Percentiles rank a stretch among this genome's conserved stretches.
phyloP scores from a whole-genome alignment of 345 rosid genomes.

The Brassica cretica region DNA sequence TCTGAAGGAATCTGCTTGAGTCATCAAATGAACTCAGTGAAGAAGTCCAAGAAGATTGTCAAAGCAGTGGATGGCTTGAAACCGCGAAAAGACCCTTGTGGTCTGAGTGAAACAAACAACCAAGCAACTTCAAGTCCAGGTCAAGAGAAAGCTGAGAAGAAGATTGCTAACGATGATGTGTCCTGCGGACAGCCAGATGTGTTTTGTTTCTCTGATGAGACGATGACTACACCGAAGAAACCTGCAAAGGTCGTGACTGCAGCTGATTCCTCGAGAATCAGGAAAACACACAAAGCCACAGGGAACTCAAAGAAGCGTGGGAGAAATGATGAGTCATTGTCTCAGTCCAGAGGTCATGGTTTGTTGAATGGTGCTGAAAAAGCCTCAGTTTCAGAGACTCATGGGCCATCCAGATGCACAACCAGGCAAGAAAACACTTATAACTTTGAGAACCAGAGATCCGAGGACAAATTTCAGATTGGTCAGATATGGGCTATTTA shows the following conservation, averaged over 20 bases:
- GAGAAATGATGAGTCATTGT: constrained; percentile 29
- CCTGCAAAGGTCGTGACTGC: constrained; percentile 20
- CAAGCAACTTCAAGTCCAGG: constrained; percentile 16
- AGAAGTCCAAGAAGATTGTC: constrained; percentile 26
- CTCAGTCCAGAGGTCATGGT: constrained; percentile 31
- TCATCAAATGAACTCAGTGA: constrained; percentile 22
- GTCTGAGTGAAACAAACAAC: constrained; percentile 15
- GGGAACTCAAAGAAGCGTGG: constrained; percentile 36
- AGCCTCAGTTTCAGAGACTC: constrained; percentile 19
- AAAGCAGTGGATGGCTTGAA: constrained; percentile 16
- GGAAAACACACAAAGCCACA: constrained; percentile 44
- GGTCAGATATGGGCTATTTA: constrained; percentile 58
- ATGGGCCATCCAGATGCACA: constrained; percentile 19
- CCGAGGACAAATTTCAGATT: constrained; percentile 43
- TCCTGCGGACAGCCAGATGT: constrained; percentile 14
- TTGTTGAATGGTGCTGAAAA: constrained; percentile 7
- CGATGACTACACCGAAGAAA: constrained; percentile 26
- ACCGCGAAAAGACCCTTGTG: constrained; percentile 29
- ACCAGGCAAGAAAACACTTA: constrained; percentile 21
- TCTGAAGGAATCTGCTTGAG: background rate
- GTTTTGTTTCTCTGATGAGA: constrained; percentile 12
- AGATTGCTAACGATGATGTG: constrained; percentile 19
- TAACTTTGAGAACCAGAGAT: constrained; percentile 47
- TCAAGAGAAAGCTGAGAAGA: constrained; percentile 23
- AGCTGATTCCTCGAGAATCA: constrained; percentile 36